Base-by-base conservation (phyloP, 768 basidiomycete species). In the Chlorophyllum brunneum region DNA sequence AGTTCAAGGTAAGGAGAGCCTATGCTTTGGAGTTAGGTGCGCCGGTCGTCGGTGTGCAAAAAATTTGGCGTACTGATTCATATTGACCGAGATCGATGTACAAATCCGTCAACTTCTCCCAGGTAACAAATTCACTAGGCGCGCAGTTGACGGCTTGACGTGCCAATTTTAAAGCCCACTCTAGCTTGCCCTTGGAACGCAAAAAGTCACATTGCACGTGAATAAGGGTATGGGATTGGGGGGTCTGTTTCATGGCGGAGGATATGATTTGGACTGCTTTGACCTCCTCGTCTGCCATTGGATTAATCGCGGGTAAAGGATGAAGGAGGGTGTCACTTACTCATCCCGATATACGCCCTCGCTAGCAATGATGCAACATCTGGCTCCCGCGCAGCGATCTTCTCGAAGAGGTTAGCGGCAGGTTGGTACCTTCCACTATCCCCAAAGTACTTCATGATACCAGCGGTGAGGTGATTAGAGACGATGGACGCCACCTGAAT, bases 51-150 rank as follows among this genome's bases (percentile, higher is more conserved):
- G 24, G 29, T 26, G 13, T 16, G 16, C 5, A 51, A 54, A 36
- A 36, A 8, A 23, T 48, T 67, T 41, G 16, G 61, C 74, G 7
- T 54, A 76, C 77, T 48, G 88, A 86, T 62, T 97, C 92, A 64
- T 79, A 98, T 64, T 92, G 84, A 23, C 85, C 84, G 39, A 89
- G 71, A 55, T 98, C 95, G 41, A 98, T 94, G 64, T 95, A 97
- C 47, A 95, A 71, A 58, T 98, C 92, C 0, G 95, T 95, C 60
- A 98, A 72, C 70, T 97, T 98, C 63, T 98, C 94, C 95, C 97
- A 99, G 0, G 95, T 98, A 16, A 97, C 90, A 58, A 99, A 98
- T 67, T 99, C 97, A 72, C 91, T 94, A 5, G 97, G 97, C 0
- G 97, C 97, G 59, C 94, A 95, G 59, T 98, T 98, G 64, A 98